phyloP scores from a whole-genome alignment of 768 basidiomycete species.

The Mycena leptocephala region DNA sequence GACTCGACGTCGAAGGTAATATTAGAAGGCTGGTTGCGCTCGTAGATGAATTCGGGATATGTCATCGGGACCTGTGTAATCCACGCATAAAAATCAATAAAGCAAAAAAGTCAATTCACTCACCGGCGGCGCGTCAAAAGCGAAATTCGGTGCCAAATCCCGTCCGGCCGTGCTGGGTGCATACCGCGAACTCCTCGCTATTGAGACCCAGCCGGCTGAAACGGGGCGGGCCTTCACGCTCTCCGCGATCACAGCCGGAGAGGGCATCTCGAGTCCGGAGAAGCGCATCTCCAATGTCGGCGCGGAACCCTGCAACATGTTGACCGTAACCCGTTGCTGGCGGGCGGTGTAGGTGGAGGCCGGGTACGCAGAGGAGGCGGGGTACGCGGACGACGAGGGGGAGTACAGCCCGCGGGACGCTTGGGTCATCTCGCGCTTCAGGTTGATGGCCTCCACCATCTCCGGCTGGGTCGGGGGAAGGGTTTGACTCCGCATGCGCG shows the following conservation, averaged over 20 bases:
- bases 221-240: conserved; percentile 44
- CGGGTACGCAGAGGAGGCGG: background rate
- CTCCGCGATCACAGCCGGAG: conserved; percentile 47
- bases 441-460: conserved; percentile 18
- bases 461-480: background rate
- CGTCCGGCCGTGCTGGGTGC: conserved; percentile 24
- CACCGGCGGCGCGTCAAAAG: conserved; percentile 29
- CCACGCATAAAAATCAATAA: no score
- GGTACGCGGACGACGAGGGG: background rate
- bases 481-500: no score
- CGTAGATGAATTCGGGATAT: conserved; percentile 31
- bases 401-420: no score
- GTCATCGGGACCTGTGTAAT: conserved; percentile 16
- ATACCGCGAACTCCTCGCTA: conserved; percentile 34
- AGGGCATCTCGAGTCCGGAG: conserved; percentile 64
- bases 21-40: background rate
- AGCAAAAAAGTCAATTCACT: no score
- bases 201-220: conserved; percentile 34
- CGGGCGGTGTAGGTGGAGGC: no score
- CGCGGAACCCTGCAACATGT: conserved; percentile 57
- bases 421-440: conserved; percentile 18
- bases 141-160: conserved; percentile 1
- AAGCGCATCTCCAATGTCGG: conserved; percentile 73
- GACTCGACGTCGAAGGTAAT: background rate
- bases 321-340: conserved; percentile 66